Percentiles rank a stretch among this genome's conserved stretches.
Conservation (phyloP, 176 grass and related monocot genomes). For the Rhynchospora breviuscula region DNA sequence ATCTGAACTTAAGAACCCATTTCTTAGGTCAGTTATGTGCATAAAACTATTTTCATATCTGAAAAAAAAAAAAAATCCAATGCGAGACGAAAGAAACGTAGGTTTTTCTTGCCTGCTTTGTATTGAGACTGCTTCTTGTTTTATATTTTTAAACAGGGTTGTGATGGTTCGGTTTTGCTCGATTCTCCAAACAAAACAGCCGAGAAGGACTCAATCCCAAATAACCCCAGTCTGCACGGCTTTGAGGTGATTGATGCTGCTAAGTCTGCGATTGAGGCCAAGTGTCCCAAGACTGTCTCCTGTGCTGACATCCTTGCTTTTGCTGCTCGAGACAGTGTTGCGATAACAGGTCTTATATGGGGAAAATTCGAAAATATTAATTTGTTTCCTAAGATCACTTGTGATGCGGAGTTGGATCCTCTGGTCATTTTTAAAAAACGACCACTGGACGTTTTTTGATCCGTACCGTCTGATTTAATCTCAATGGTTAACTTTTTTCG, state of each 20-base stretch:
- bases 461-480: too few species aligned
- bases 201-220: slow-evolving; percentile 36
- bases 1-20: not conserved
- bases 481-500: too few species aligned
- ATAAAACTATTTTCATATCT: too few species aligned
- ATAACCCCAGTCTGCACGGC: slow-evolving; percentile 57
- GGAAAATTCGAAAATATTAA: too few species aligned
- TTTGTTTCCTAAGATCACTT: too few species aligned
- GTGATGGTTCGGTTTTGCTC: slow-evolving; percentile 65
- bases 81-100: not conserved
- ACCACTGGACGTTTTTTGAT: too few species aligned
- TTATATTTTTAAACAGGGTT: slow-evolving; percentile 30
- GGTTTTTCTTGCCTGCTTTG: not conserved
- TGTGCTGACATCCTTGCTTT: slow-evolving; percentile 63
- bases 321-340: slow-evolving; percentile 38
- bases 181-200: slow-evolving; percentile 48
- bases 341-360: slow-evolving; percentile 12
- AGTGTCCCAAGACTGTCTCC: slow-evolving; percentile 39
- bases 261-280: slow-evolving; percentile 52
- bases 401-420: too few species aligned
- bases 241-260: slow-evolving; percentile 51
- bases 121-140: not conserved
- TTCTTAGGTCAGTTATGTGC: not conserved
- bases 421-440: too few species aligned
- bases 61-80: not conserved